These are phyloP conservation scores for Kazachstania africana DNA, from an alignment of 805 yeast genomes.

Conservation along the genomic window DNA sequence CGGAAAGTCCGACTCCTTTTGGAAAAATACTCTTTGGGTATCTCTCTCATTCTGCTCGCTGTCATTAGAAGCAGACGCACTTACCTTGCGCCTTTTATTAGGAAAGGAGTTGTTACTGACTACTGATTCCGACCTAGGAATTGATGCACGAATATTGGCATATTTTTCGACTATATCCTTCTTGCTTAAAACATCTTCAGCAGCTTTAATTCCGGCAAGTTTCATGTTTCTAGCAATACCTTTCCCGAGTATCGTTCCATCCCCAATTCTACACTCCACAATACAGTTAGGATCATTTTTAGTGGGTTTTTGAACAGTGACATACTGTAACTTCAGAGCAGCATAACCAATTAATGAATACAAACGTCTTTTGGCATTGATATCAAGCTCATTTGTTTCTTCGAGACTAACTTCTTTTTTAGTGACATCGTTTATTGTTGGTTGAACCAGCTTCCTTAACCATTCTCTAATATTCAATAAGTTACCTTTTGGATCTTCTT, in stretches of 20 bases:
- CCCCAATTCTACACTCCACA: slow-evolving; percentile 57
- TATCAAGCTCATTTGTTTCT: slow-evolving; percentile 31
- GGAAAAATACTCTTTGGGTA: too few species aligned
- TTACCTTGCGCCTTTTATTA: background rate
- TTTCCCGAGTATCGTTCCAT: slow-evolving; percentile 50
- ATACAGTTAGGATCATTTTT: slow-evolving; percentile 32
- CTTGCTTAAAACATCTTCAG: slow-evolving; percentile 62
- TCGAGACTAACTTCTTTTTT: slow-evolving; percentile 18
- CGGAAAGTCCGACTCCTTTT: too few species aligned
- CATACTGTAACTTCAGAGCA: slow-evolving; percentile 48
- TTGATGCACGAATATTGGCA: slow-evolving; percentile 41
- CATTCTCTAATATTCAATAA: slow-evolving; percentile 41
- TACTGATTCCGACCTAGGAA: slow-evolving; percentile 32
- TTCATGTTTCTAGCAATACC: slow-evolving; percentile 63
- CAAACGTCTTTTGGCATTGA: slow-evolving; percentile 64
- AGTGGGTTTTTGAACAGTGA: slow-evolving; percentile 29
- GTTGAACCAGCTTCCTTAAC: slow-evolving; percentile 42
- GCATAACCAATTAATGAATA: slow-evolving; percentile 76
- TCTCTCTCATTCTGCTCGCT: too few species aligned
- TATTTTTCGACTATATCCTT: slow-evolving; percentile 51
- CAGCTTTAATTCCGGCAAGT: slow-evolving; percentile 78
- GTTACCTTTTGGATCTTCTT: slow-evolving; percentile 35
- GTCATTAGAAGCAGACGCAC: background rate
- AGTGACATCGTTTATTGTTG: slow-evolving; percentile 26
- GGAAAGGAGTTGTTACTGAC: slow-evolving; percentile 6